Conservation (phyloP, 768 basidiomycete genomes). For the Pleurotus platypus region DNA sequence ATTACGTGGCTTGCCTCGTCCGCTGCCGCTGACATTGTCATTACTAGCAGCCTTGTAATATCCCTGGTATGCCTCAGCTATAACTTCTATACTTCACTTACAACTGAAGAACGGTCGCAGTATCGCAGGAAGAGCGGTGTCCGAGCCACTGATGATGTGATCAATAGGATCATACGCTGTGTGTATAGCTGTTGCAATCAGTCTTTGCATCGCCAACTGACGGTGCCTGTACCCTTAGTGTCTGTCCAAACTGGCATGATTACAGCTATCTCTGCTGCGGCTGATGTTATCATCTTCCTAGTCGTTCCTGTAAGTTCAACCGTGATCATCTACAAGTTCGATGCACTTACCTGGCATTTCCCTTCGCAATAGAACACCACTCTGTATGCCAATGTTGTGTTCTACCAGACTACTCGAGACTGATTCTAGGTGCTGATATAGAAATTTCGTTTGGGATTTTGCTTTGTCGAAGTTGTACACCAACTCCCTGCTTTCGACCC, state of each 20-base stretch:
- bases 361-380: too few relatives aligned
- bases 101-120: background rate
- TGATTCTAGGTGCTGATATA: background rate
- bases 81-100: background rate
- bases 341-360: too few relatives aligned
- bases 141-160: conserved; percentile 1
- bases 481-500: conserved; percentile 7
- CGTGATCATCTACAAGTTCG: background rate
- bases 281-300: conserved; percentile 2
- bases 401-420: background rate
- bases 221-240: background rate
- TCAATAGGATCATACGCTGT: conserved; percentile 7
- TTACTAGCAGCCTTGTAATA: background rate
- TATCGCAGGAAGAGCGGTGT: conserved; percentile 4
- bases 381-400: background rate
- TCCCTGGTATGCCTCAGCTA: background rate
- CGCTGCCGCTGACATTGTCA: background rate
- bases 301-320: background rate
- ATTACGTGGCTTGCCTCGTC: conserved; percentile 3
- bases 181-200: background rate
- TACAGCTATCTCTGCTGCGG: background rate
- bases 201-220: background rate
- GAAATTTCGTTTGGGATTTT: conserved; percentile 7
- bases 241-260: conserved; percentile 8
- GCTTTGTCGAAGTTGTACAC: conserved; percentile 8